Conservation (phyloP, 163 green algal species). For the Coccomyxa subellipsoidea region DNA sequence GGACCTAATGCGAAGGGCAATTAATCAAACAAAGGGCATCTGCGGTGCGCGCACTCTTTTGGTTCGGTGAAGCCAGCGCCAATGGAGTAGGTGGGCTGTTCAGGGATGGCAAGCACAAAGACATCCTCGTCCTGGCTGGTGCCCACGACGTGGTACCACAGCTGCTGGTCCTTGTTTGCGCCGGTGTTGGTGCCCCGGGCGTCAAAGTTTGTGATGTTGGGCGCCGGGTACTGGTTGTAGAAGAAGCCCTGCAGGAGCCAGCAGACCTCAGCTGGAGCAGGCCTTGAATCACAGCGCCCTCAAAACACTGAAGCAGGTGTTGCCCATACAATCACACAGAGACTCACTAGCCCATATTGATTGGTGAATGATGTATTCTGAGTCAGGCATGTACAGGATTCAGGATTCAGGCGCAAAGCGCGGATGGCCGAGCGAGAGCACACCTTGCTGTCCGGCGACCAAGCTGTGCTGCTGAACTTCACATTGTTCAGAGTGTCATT, state of each 20-base stretch:
- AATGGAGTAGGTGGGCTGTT: constrained; percentile 76
- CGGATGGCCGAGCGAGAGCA: too few relatives aligned
- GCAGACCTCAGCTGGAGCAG: too few relatives aligned
- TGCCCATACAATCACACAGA: too few relatives aligned
- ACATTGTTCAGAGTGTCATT: constrained; percentile 77
- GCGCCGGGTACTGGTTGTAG: constrained; percentile 74
- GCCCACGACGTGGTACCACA: constrained; percentile 84
- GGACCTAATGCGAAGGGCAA: too few relatives aligned
- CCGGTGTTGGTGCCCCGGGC: constrained; percentile 19
- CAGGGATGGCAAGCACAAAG: constrained; percentile 52
- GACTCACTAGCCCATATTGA: too few relatives aligned
- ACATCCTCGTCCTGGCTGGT: constrained; percentile 55
- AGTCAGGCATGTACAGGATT: too few relatives aligned
- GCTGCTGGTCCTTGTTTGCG: constrained; percentile 71
- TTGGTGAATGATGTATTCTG: too few relatives aligned
- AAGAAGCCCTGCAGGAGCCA: constrained; percentile 69
- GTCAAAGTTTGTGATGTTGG: constrained; percentile 24
- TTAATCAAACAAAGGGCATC: background rate
- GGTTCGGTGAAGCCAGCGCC: constrained; percentile 74
- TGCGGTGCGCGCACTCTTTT: constrained; percentile 29
- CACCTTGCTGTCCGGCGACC: constrained; percentile 63
- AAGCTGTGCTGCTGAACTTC: constrained; percentile 83
- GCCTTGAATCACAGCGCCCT: too few relatives aligned
- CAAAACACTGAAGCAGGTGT: too few relatives aligned
- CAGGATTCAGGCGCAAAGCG: too few relatives aligned